Percentiles rank a stretch among this genome's conserved stretches.
These are phyloP conservation scores for Luffa acutangula DNA, from an alignment of 306 rosid species.

Conservation along the genomic window DNA sequence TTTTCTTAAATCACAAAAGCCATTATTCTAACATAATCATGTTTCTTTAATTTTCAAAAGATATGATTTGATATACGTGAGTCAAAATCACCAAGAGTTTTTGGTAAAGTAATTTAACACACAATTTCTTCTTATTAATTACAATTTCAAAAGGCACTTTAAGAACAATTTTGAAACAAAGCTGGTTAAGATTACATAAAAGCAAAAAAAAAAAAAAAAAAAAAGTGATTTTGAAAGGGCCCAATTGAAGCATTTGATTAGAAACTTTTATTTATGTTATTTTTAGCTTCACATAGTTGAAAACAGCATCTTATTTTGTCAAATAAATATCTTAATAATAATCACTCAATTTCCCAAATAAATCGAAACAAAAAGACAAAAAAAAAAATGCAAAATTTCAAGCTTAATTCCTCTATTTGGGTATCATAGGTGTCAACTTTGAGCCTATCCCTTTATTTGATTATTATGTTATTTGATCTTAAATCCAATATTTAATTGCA, in stretches of 20 bases:
- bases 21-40: not conserved
- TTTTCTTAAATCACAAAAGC: constrained; percentile 7
- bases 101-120: not conserved
- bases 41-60: not conserved
- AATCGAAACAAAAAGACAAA: not conserved
- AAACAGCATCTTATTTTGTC: not conserved
- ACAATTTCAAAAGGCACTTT: not conserved
- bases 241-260: not conserved
- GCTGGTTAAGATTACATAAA: not conserved
- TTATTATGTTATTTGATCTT: not conserved
- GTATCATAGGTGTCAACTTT: not conserved
- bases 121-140: not conserved
- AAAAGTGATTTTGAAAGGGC: not conserved
- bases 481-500: not conserved
- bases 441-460: not conserved
- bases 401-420: not conserved
- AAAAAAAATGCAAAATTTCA: not conserved
- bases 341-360: not conserved
- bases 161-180: not conserved
- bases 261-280: not conserved
- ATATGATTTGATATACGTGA: not conserved
- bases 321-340: not conserved
- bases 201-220: not conserved
- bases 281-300: not conserved
- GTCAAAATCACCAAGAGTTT: not conserved